These are phyloP conservation scores for Balamuthia mandrillaris DNA, from an alignment of 208 protist genomes.

Conservation along the genomic window DNA sequence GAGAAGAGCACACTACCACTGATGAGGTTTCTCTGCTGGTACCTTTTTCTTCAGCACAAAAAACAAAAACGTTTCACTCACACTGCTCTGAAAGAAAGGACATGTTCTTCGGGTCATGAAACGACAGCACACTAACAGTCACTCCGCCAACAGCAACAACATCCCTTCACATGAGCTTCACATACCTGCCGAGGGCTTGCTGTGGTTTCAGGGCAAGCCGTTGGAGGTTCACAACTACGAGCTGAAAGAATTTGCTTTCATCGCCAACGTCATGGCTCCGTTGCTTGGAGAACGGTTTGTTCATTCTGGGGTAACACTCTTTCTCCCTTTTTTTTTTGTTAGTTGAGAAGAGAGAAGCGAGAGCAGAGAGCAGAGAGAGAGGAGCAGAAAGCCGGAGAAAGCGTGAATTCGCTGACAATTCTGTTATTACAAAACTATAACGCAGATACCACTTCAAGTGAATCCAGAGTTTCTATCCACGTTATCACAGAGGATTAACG, in stretches of 20 bases:
- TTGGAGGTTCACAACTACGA: constrained; percentile 29
- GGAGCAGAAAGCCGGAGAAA: not conserved
- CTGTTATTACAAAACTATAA: not conserved
- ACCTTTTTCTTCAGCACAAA: not conserved
- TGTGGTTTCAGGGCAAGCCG: constrained; percentile 36
- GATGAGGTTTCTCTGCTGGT: not conserved
- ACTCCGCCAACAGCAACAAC: not conserved
- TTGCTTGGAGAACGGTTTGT: not conserved
- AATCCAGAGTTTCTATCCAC: not conserved
- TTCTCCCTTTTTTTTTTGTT: not conserved
- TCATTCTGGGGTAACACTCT: not conserved
- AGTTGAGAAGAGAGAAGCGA: too few species aligned
- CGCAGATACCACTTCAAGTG: constrained; percentile 19
- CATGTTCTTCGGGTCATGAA: constrained; percentile 31
- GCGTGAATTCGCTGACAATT: not conserved
- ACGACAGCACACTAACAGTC: not conserved
- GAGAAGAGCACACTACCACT: not conserved
- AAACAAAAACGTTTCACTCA: not conserved
- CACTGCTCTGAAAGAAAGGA: not conserved
- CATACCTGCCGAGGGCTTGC: constrained; percentile 20
- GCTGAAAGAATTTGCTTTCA: constrained; percentile 32
- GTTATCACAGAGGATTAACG: not conserved
- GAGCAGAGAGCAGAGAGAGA: not conserved
- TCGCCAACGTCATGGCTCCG: constrained; percentile 31
- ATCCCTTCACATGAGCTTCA: constrained; percentile 12